These are phyloP conservation scores for Solanum ahanhuiri DNA, from an alignment of 257 asterid species.

Conservation along the genomic window DNA sequence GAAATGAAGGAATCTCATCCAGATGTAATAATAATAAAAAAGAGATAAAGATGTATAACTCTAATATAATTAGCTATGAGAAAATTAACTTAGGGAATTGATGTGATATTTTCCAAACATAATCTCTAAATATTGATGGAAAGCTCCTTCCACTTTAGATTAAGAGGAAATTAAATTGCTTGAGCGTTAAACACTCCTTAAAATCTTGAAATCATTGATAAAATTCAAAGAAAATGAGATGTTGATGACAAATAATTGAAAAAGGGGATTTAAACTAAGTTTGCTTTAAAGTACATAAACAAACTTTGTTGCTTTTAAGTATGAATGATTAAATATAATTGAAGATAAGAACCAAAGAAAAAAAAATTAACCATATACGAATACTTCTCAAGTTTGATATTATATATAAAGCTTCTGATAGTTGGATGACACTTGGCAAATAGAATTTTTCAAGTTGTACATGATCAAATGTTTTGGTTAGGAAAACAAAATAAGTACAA, in stretches of 20 bases:
- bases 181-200: constrained; percentile 44
- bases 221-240: not conserved
- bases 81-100: not conserved
- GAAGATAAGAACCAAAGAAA: no score
- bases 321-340: not conserved
- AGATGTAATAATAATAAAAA: no score
- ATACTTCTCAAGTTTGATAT: not conserved
- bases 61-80: not conserved
- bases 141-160: constrained; percentile 19
- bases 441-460: not conserved
- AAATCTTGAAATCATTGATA: constrained; percentile 11
- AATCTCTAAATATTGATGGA: constrained; percentile 11
- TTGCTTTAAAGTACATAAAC: constrained; percentile 5
- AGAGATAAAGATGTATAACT: not conserved
- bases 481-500: not conserved
- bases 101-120: constrained; percentile 1
- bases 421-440: not conserved
- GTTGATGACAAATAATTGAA: not conserved
- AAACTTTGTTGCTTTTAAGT: constrained; percentile 5
- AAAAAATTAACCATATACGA: not conserved
- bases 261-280: not conserved
- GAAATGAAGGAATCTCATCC: not conserved
- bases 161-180: constrained; percentile 35
- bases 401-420: not conserved
- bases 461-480: not conserved